These are phyloP conservation scores for Pyracantha coccinea DNA, from an alignment of 331 rosid species.

Conservation along the genomic window DNA sequence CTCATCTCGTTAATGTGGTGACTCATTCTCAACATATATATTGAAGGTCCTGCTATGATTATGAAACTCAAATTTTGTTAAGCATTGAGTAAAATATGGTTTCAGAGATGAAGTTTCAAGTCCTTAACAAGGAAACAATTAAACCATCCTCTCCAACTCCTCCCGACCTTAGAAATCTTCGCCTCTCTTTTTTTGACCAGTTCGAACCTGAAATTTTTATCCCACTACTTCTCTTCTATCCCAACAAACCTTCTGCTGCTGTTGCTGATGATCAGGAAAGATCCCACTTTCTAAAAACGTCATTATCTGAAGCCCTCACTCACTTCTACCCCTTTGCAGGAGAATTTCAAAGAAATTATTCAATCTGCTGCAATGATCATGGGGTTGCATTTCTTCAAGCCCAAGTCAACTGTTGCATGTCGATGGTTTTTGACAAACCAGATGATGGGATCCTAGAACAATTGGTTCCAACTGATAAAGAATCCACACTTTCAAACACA, in stretches of 20 bases:
- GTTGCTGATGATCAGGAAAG: background rate
- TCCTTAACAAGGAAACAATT: background rate
- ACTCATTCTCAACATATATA: too few relatives aligned
- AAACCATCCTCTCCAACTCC: constrained; percentile 21
- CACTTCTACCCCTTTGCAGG: constrained; percentile 10
- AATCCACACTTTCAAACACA: background rate
- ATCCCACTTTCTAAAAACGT: background rate
- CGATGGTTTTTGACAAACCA: background rate
- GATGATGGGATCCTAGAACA: background rate
- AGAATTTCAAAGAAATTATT: background rate
- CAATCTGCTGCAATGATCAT: background rate
- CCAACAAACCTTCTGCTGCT: background rate
- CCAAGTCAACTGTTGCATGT: background rate
- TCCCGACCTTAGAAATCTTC: background rate
- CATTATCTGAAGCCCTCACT: constrained; percentile 7
- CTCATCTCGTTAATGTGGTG: too few relatives aligned
- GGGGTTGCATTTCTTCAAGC: constrained; percentile 5
- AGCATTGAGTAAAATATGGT: background rate
- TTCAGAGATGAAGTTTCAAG: background rate
- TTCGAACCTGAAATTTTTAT: background rate
- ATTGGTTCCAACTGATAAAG: background rate
- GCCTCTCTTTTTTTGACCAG: constrained; percentile 18
- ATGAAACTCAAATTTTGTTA: background rate
- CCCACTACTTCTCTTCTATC: constrained; percentile 18
- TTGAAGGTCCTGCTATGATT: background rate